Base-by-base conservation (phyloP, 129 eudicot species). In the Flaveria ramosissima region DNA sequence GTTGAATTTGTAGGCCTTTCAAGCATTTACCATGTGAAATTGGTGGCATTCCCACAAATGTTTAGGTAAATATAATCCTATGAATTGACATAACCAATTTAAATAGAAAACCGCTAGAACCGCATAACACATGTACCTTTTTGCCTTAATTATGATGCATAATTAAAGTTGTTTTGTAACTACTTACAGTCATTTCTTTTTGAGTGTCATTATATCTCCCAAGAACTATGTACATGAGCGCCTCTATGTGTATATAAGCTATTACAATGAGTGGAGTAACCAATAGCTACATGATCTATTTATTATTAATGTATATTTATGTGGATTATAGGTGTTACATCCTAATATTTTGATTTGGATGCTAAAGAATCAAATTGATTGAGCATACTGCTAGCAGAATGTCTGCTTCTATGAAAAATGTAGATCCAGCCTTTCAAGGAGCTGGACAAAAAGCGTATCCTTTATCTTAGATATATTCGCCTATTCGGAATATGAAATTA, bases 361-460 rank as follows among this genome's bases (percentile, higher is more conserved):
- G 24, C 24, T 53, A 53, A 17, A 52, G 60, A 52, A 52, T 21
- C 24, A 52, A 52, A 52, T 9, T n/a, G 23, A n/a, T 2, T n/a
- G 23, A 53, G 16, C 47, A 63, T 13, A 72, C n/a, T n/a, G n/a
- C n/a, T 14, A 53, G 67, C 70, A 68, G 41, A 64, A 92, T 92
- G 97, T 72, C 97, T 84, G 86, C 83, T 85, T 83, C 98, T 68
- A 71, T 77, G 82, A 92, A 72, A 80, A 87, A 88, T 78, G 84
- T 89, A 74, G 98, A 92, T 81, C 90, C 96, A 77, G 93, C 96
- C 74, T 89, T 92, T 76, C 93, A 83, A 77, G 98, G 96, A 63
- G 96, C 92, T 74, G 98, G 98, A 52, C 98, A 89, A 77, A 89
- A 88, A 84, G 86, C 86, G 98, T 92, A 92, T 89, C 96, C 98